Evolutionary conservation across 345 rosid species (phyloP).

Genomic region (Salix koriyanagi): DNA sequence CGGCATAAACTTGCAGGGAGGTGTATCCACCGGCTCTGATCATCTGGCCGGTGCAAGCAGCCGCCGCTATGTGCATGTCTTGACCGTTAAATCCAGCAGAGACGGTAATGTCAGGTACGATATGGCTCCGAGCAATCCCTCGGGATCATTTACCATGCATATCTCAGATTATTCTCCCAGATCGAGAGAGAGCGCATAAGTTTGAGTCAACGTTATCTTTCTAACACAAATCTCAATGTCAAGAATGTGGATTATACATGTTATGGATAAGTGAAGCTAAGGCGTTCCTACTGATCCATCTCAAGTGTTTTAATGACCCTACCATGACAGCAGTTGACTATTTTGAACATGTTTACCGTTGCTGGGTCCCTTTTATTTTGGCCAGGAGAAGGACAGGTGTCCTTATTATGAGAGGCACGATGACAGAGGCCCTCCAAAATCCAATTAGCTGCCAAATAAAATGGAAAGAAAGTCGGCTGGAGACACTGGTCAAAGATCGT

Average conservation of each 20-base stretch:
- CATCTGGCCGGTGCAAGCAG: background rate
- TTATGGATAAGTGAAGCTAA: background rate
- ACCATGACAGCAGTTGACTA: background rate
- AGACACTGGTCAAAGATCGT: constrained; percentile 25
- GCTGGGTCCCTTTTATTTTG: background rate
- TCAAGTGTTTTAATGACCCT: background rate
- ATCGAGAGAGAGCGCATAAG: background rate
- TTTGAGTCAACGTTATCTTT: background rate
- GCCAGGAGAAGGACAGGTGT: background rate
- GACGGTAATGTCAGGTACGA: background rate
- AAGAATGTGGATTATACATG: too few relatives aligned
- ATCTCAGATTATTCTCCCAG: background rate
- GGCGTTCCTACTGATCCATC: background rate
- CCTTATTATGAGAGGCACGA: background rate
- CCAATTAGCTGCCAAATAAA: background rate
- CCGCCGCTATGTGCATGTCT: background rate
- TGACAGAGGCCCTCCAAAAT: constrained; percentile 7
- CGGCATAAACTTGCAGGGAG: background rate
- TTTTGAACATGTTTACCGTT: background rate
- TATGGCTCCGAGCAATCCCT: background rate
- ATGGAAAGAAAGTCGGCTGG: background rate
- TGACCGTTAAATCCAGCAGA: background rate
- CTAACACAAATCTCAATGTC: too few relatives aligned
- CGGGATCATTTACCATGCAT: background rate
- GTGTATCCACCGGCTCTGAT: background rate